Evolutionary conservation across 257 asterid genomes (phyloP), one percentile per base, ranked within the genome.

Genomic region (Salvia miltiorrhiza): DNA sequence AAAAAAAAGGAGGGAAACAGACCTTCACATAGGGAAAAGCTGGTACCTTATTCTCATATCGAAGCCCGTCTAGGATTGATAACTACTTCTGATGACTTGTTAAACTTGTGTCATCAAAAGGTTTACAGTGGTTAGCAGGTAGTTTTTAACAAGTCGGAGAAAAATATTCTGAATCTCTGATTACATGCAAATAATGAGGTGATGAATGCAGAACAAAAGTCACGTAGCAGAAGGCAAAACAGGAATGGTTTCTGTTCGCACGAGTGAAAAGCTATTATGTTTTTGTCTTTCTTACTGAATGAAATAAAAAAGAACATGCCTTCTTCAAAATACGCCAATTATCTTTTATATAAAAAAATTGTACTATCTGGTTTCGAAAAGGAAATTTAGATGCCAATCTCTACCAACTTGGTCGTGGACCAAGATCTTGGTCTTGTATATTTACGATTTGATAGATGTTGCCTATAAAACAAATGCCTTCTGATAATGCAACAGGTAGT

Each of bases 401-500:
- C 53, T 58, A 33, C 24, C 2, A 9, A 49, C 45, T 16, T 53
- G 73, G 53, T 54, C 58, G 59, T 45, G 49, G 59, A 52, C 24
- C 39, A 10, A 20, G 13, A 19, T 71, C 16, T 16, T 30, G 39
- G 33, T 40, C 47, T 8, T 50, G 20, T 50, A 35, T 20, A 56
- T 24, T 45, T 62, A 4, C 13, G 21, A 30, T 71, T 73, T 69
- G 65, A 19, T 21, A 14, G 17, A 8, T 54, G 40, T 73, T 73
- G 52, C 44, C 16, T 66, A 21, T 35, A 37, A 60, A 76, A 24
- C 56, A 21, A 73, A 52, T 28, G 37, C 11, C 41, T 58, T 40
- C 72, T 44, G 19, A 45, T 59, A 72, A 65, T 63, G 68, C 50
- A 55, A 61, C 85, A 93, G 98, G 93, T 93, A 72, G 86, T 88